Base-by-base conservation (phyloP, 1,139 yeast genomes). In the Meyerozyma smithsonii region DNA sequence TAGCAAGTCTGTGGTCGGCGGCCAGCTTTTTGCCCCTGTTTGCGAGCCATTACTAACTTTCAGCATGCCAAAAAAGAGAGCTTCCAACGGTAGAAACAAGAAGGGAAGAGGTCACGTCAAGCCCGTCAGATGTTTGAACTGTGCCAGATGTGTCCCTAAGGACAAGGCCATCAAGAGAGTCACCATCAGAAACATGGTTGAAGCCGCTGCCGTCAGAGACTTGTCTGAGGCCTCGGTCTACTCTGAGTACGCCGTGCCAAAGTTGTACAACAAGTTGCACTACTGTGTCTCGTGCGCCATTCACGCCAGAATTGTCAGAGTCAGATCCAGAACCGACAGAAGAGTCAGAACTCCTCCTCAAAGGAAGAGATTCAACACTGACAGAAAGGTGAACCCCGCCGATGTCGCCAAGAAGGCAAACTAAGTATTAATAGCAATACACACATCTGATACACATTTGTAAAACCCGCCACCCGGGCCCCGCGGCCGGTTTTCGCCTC, bases 41-140 rank as follows among this genome's bases (percentile, higher is more conserved):
- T 20, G 8, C 8, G 8, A 7, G 24, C 8, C 28, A n/a, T 25
- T 10, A 26, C 30, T 54, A 57, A 59, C 47, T n/a, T n/a, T 45
- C 76, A 80, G 77, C 64, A 92, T 92, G 98, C 97, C 98, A 78
- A 92, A 92, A 89, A 92, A 92, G 97, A 92, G 99, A 89, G 89
- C 97, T 77, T 88, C 97, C 94, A 89, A 89, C 97, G 99, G 99
- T 84, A 92, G 98, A 84, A 92, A 94, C 95, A 92, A 92, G 95
- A 89, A 89, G 83, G 98, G 98, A 74, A 92, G 99, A 87, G 99
- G 99, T 72, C 98, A 92, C 96, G 96, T 87, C 76, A 85, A 86
- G 79, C 95, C 96, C 72, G 97, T 92, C 70, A 90, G 99, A 85
- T 92, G 99, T 83, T 86, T 90, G 71, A 92, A 92, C 97, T 92